These are phyloP conservation scores for Leccinum subgranulosum DNA, from an alignment of 768 basidiomycete genomes.

Conservation along the genomic window DNA sequence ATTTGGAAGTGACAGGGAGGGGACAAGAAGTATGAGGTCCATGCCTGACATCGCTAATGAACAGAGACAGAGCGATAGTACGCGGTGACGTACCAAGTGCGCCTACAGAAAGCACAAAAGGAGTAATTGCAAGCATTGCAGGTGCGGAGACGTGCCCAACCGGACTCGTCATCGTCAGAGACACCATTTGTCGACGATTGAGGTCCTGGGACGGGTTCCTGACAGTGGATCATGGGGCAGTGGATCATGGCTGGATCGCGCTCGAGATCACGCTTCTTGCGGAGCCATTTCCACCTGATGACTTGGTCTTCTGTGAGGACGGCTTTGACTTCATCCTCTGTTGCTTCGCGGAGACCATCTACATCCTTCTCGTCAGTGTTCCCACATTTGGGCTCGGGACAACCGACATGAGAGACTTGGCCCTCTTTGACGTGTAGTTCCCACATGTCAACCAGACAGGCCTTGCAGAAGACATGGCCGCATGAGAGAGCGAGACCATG, in stretches of 20 bases:
- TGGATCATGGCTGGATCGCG: conserved; percentile 76
- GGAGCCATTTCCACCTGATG: conserved; percentile 74
- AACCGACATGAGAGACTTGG: conserved; percentile 69
- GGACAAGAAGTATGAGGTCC: conserved; percentile 73
- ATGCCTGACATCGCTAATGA: conserved; percentile 54
- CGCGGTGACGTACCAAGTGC: conserved; percentile 59
- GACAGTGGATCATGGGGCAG: conserved; percentile 80
- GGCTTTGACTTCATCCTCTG: conserved; percentile 68
- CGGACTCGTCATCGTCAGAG: conserved; percentile 48
- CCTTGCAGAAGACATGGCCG: conserved; percentile 78
- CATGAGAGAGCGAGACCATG: conserved; percentile 71
- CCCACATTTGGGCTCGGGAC: conserved; percentile 79
- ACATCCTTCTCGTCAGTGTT: conserved; percentile 38
- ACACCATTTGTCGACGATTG: conserved; percentile 19
- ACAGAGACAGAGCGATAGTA: background rate
- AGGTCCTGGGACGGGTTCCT: conserved; percentile 71
- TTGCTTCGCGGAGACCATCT: conserved; percentile 42
- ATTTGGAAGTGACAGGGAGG: conserved; percentile 59
- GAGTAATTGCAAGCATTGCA: conserved; percentile 71
- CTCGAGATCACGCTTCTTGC: conserved; percentile 69
- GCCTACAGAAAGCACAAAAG: conserved; percentile 80
- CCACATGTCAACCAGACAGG: conserved; percentile 82
- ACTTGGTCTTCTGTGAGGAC: conserved; percentile 66
- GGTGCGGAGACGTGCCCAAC: conserved; percentile 70
- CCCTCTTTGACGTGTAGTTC: conserved; percentile 77